Evolutionary conservation across 2,329 filamentous ascomycete genomes (phyloP), one percentile per base, ranked within the genome.

Genomic region (Pestalotiopsis sp.): DNA sequence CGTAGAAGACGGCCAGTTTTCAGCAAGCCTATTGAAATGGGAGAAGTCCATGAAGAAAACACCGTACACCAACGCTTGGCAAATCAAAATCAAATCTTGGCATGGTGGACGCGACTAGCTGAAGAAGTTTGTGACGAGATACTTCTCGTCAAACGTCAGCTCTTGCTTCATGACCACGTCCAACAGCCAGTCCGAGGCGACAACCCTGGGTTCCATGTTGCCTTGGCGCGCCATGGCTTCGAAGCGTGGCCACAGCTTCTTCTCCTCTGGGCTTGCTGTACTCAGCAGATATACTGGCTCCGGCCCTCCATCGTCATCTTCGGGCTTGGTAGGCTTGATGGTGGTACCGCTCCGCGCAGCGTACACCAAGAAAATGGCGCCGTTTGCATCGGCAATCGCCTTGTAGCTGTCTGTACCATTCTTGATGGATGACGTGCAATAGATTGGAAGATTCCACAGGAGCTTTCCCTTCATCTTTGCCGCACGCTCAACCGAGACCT

Each of bases 81-180:
- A 45, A 41, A 25, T 27, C 14, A 9, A 66, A 58, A 25, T 12
- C 20, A n/a, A 45, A 41, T 12, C 27, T 17, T 25, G 31, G 25
- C 52, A 66, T n/a, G 20, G 36, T 23, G 31, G 36, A 36, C 27
- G 27, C 27, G 1, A 31, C 58, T 67, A 67, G 68, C 75, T 73
- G 71, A 82, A 83, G 74, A 82, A 85, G 68, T 83, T 83, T 62
- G 79, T 78, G 38, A 82, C 82, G 64, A 90, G 78, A 76, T 93
- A 94, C 73, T 85, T 87, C 56, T 90, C 82, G 68, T 90, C 84
- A 79, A 90, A 91, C n/a, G 85, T 84, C 71, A 96, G 83, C 79
- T 94, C 86, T 81, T 99, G 96, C 75, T 89, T 90, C 93, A 99
- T 95, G 4, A 94, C 93, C 69, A 94, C 91, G 76, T 95, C 92